Conservation (phyloP, 139 green algal species). For the Chlorella sp. region DNA sequence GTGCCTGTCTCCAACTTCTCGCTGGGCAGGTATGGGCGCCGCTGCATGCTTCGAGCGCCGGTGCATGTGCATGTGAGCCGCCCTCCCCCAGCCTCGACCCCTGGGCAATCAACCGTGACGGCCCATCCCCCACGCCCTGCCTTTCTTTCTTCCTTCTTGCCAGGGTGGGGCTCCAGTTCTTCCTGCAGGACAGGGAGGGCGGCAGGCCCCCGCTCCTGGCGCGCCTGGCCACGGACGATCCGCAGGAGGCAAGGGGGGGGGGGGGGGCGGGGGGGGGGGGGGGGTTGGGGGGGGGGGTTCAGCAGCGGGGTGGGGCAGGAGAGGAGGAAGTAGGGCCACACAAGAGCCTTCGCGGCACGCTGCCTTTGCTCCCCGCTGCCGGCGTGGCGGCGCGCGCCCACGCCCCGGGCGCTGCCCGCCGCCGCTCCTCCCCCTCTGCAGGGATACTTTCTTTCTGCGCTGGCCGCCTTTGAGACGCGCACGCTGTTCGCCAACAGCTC, state of each 20-base stretch:
- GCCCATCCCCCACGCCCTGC: not conserved
- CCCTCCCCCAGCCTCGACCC: too few relatives aligned
- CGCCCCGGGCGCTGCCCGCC: too few relatives aligned
- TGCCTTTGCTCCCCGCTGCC: too few relatives aligned
- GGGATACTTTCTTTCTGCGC: conserved; percentile 62
- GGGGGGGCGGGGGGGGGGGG: too few relatives aligned
- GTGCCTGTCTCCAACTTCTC: conserved; percentile 16
- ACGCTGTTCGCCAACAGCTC: conserved; percentile 76
- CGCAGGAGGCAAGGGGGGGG: conserved; percentile 8
- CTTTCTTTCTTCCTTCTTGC: not conserved
- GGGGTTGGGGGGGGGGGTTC: not conserved
- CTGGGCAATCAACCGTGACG: not conserved
- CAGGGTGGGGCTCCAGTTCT: conserved; percentile 54
- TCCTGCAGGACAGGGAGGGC: conserved; percentile 40
- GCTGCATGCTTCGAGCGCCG: too few relatives aligned
- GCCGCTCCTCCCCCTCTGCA: not conserved
- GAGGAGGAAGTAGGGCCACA: not conserved
- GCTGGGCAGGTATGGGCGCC: too few relatives aligned
- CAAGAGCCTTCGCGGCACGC: not conserved
- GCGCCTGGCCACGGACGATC: conserved; percentile 58
- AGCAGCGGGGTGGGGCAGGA: not conserved
- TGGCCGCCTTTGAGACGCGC: conserved; percentile 64
- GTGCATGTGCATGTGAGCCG: too few relatives aligned
- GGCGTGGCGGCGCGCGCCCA: too few relatives aligned
- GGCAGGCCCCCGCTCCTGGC: conserved; percentile 20